A percentile compares a stretch with the other conserved stretches of the same genome.
Conservation (phyloP, 2,329 filamentous ascomycete genomes). For the Helminthosporium solani region DNA sequence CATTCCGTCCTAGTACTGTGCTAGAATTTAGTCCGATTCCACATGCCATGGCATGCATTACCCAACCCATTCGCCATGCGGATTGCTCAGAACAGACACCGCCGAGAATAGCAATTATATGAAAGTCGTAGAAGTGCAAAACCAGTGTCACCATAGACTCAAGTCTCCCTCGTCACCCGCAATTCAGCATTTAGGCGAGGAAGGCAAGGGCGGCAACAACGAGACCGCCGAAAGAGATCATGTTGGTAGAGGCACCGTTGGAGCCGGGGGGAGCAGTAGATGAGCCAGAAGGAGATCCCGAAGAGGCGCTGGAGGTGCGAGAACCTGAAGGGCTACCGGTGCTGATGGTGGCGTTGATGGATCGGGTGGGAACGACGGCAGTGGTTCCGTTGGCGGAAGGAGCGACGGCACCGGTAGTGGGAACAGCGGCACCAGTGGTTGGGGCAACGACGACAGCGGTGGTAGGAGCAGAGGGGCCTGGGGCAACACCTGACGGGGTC, state of each 20-base stretch:
- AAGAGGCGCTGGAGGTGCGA: background rate
- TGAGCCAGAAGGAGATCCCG: background rate
- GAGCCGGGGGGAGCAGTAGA: conserved; percentile 15
- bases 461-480: conserved; percentile 10
- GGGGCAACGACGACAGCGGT: conserved; percentile 4
- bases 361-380: background rate
- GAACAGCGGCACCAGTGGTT: conserved; percentile 6
- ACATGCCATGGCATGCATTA: conserved; percentile 1
- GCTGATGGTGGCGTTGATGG: background rate
- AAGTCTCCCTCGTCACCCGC: background rate
- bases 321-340: background rate
- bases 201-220: conserved; percentile 30
- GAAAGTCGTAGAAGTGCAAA: conserved; percentile 3
- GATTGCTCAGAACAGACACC: conserved; percentile 6
- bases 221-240: conserved; percentile 32
- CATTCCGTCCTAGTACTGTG: conserved; percentile 3
- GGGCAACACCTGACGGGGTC: background rate
- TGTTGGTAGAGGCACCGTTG: conserved; percentile 29
- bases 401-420: conserved; percentile 9
- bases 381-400: background rate
- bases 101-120: background rate
- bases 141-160: background rate
- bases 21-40: background rate
- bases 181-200: conserved; percentile 25
- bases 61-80: conserved; percentile 6